A percentile compares a stretch with the other conserved stretches of the same genome.
These are phyloP conservation scores for Porodaedalea pini DNA, from an alignment of 1,284 basidiomycete genomes.

Conservation along the genomic window DNA sequence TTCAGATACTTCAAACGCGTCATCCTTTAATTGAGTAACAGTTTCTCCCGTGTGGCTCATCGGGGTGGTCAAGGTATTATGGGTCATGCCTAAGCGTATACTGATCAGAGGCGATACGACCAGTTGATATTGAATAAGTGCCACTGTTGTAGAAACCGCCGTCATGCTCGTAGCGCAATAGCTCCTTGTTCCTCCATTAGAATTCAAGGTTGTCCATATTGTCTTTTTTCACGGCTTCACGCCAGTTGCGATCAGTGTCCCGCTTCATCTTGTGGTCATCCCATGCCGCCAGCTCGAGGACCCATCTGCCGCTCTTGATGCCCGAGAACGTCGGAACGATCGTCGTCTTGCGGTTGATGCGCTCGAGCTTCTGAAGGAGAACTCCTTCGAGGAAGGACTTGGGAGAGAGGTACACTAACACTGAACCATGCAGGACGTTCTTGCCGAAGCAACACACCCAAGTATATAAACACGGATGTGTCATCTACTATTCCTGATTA, in stretches of 20 bases:
- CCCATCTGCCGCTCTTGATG: slow-evolving; percentile 28
- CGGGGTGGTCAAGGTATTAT: slow-evolving; percentile 31
- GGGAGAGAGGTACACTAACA: slow-evolving; percentile 31
- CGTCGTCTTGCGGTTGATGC: slow-evolving; percentile 32
- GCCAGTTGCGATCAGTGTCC: slow-evolving; percentile 27
- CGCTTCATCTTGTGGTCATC: slow-evolving; percentile 28
- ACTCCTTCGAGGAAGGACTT: slow-evolving; percentile 31
- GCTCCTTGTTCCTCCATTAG: slow-evolving; percentile 21
- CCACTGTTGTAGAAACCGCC: neutral
- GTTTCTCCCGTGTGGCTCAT: slow-evolving; percentile 26
- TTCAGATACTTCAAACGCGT: slow-evolving; percentile 26
- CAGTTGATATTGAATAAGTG: too few relatives aligned
- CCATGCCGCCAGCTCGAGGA: slow-evolving; percentile 30
- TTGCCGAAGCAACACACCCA: slow-evolving; percentile 27
- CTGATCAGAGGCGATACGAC: neutral
- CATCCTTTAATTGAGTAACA: slow-evolving; percentile 30
- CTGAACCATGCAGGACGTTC: slow-evolving; percentile 30
- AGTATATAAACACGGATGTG: too few relatives aligned
- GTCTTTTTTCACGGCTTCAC: slow-evolving; percentile 14
- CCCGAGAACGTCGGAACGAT: slow-evolving; percentile 31
- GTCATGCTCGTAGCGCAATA: slow-evolving; percentile 21
- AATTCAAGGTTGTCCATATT: slow-evolving; percentile 19
- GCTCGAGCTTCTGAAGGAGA: slow-evolving; percentile 28
- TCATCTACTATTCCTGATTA: too few relatives aligned
- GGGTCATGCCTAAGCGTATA: slow-evolving; percentile 28